Conservation (phyloP, 768 basidiomycete genomes). For the Butyriboletus loyo region DNA sequence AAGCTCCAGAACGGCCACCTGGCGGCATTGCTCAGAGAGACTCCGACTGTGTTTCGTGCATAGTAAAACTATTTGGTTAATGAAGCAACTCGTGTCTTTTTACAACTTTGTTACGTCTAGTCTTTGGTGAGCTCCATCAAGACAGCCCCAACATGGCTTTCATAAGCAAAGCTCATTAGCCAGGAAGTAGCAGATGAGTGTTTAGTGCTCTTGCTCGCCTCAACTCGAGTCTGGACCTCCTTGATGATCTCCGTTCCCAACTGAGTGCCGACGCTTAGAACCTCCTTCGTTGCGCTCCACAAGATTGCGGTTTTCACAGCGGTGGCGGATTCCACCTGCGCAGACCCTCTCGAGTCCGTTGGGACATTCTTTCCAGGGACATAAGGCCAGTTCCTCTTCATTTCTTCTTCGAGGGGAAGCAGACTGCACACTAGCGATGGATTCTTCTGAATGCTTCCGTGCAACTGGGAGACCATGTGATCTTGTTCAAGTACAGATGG, state of each 20-base stretch:
- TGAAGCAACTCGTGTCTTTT: too few relatives aligned
- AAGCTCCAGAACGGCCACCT: too few relatives aligned
- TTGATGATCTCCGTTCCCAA: slow-evolving; percentile 22
- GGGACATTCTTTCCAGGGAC: slow-evolving; percentile 24
- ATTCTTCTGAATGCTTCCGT: slow-evolving; percentile 36
- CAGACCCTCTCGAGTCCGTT: slow-evolving; percentile 8
- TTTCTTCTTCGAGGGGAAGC: slow-evolving; percentile 49
- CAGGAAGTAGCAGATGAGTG: slow-evolving; percentile 21
- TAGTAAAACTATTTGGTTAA: too few relatives aligned
- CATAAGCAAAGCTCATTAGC: slow-evolving; percentile 24
- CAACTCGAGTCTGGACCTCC: slow-evolving; percentile 16
- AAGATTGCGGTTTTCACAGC: slow-evolving; percentile 2
- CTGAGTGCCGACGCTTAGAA: slow-evolving; percentile 9
- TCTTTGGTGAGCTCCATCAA: slow-evolving; percentile 17
- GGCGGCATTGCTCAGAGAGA: too few relatives aligned
- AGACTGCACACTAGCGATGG: slow-evolving; percentile 45
- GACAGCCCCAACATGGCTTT: slow-evolving; percentile 23
- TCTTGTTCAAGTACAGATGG: slow-evolving; percentile 53
- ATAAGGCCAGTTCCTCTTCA: slow-evolving; percentile 48
- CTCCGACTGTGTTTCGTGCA: too few relatives aligned
- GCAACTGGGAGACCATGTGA: slow-evolving; percentile 33
- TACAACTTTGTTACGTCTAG: neutral
- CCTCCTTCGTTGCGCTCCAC: slow-evolving; percentile 20
- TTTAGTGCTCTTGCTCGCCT: slow-evolving; percentile 10
- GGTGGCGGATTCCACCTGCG: slow-evolving; percentile 2